phyloP scores from a whole-genome alignment of 257 asterid species.

The Solanum etuberosum region DNA sequence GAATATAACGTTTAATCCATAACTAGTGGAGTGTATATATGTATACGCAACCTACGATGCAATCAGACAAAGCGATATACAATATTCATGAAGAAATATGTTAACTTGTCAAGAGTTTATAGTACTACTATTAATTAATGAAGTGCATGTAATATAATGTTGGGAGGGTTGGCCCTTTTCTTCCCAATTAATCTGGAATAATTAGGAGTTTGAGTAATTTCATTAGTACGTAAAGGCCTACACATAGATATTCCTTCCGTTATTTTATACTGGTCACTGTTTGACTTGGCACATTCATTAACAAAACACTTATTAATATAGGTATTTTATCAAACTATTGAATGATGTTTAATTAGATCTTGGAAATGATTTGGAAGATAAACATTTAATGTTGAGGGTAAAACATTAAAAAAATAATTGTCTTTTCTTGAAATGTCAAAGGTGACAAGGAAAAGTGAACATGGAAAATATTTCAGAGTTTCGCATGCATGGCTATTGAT shows the following conservation, averaged over 20 bases:
- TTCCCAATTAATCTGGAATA: neutral
- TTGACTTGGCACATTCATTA: neutral
- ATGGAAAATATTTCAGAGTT: neutral
- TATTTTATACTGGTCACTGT: neutral
- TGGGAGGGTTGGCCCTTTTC: neutral
- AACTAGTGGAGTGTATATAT: neutral
- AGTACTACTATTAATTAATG: neutral
- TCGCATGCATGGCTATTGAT: neutral
- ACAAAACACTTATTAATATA: too few species aligned
- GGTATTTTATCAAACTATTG: neutral
- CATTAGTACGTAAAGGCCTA: neutral
- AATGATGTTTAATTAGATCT: neutral
- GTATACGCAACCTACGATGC: neutral
- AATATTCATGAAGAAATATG: neutral
- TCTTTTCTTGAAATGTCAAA: too few species aligned
- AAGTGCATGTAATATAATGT: neutral
- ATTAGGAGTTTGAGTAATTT: neutral
- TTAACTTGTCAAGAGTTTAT: neutral
- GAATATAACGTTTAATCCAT: neutral
- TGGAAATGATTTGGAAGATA: neutral
- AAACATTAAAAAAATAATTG: accelerated
- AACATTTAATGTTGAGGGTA: too few species aligned
- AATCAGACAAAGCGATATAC: neutral
- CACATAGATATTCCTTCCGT: neutral
- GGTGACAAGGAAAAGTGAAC: neutral